Evolutionary conservation across 345 rosid genomes (phyloP), one percentile per base, ranked within the genome.

Genomic region (Tarenaya hassleriana): DNA sequence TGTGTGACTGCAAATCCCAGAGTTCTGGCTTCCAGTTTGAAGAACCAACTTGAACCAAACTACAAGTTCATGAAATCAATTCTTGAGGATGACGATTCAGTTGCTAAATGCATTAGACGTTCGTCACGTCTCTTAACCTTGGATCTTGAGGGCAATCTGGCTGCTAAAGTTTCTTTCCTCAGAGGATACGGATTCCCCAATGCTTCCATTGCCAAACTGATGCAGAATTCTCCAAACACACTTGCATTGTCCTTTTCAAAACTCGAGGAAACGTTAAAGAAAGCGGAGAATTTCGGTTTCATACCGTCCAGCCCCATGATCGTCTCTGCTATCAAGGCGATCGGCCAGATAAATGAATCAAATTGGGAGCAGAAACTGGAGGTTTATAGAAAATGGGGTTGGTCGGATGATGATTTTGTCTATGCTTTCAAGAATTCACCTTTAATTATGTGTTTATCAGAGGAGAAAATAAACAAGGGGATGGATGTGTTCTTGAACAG

Each of bases 401-500:
- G 63, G 73, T 60, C 73, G 17, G 50, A 51, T 17, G 64, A 58
- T 32, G 75, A 59, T 8, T 19, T 61, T 31, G 24, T 33, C 8
- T 7, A 29, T 6, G 71, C 67, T 0, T 55, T 74, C 40, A 60
- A 41, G 56, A 73, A 52, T 31, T 16, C 21, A 15, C 73, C 76
- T 1, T 6, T 7, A 10, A 27, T 16, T 50, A 52, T 70, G 64
- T n/a, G 3, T 13, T 4, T 54, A n/a, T 76, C 77, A 10, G 64
- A 60, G 18, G 58, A 50, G 33, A 76, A 73, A 52, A 47, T 75
- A 13, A 5, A 32, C 58, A 32, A 17, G 10, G 33, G 20, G 12
- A 55, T 72, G 62, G 70, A 72, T 12, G 65, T 64, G 34, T 52
- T 69, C 0, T 70, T 73, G 13, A 66, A 66, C 54, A 55, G 47